Conservation (phyloP, 78 protist genomes). For the Monocercomonoides exilis region DNA sequence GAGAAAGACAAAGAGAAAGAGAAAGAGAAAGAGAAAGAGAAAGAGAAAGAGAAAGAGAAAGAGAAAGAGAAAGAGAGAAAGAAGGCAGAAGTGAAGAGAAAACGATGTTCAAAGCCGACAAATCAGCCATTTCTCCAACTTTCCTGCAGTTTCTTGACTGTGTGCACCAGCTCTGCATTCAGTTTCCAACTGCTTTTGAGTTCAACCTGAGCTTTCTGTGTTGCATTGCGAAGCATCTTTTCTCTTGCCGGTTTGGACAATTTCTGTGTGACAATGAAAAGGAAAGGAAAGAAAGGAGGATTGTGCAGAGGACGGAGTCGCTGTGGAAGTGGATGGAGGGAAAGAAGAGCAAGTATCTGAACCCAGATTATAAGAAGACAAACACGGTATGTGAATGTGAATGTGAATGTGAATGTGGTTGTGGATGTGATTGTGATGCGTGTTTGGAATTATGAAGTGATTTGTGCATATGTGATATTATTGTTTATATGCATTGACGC, state of each 20-base stretch:
- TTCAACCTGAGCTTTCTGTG: not conserved
- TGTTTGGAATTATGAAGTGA: no score
- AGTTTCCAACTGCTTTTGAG: not conserved
- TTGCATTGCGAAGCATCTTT: not conserved
- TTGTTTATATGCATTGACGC: no score
- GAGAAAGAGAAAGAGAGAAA: no score
- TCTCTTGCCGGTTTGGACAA: not conserved
- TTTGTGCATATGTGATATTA: no score
- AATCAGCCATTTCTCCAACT: slow-evolving; percentile 33
- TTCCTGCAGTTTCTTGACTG: slow-evolving; percentile 20
- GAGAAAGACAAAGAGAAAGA: no score
- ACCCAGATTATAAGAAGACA: not conserved
- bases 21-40: no score
- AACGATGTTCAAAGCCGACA: no score
- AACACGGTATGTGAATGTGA: no score
- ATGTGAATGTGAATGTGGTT: no score
- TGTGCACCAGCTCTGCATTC: not conserved
- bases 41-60: no score
- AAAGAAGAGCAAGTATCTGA: not conserved
- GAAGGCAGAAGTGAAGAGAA: no score
- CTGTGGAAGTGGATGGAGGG: not conserved
- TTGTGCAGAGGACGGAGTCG: not conserved
- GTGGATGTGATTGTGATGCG: no score
- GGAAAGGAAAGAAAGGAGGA: not conserved
- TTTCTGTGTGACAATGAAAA: not conserved